Percentiles rank a stretch among this genome's conserved stretches.
Conservation (phyloP, 106 monocot genomes). For the Agapanthus africanus region DNA sequence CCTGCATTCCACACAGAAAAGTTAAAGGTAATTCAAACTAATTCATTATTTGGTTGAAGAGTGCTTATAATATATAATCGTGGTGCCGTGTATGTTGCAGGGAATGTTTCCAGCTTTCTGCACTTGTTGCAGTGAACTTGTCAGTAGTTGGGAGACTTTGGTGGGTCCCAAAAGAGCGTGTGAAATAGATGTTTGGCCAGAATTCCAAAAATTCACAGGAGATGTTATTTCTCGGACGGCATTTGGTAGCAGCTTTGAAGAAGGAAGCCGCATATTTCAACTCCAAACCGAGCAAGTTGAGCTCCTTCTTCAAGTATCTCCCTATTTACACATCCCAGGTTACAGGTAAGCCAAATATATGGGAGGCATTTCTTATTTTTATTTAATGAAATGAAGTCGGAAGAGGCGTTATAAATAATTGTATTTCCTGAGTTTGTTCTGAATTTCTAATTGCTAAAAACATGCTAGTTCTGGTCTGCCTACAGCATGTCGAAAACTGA, state of each 20-base stretch:
- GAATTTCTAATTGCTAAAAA: no score
- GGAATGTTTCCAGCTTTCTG: constrained; percentile 49
- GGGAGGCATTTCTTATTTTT: no score
- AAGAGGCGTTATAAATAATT: no score
- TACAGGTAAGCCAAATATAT: constrained; percentile 38
- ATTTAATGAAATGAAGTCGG: no score
- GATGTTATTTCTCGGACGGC: constrained; percentile 61
- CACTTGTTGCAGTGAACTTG: constrained; percentile 29
- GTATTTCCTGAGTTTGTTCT: no score
- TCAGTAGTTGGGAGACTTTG: constrained; percentile 37
- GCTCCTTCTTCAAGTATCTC: constrained; percentile 25
- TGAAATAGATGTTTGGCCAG: constrained; percentile 68
- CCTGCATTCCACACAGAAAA: constrained; percentile 83
- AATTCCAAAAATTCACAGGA: constrained; percentile 41
- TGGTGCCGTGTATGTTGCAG: no score
- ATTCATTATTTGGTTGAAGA: neutral
- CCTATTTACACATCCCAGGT: constrained; percentile 24
- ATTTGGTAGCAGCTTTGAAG: constrained; percentile 64
- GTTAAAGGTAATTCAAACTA: constrained; percentile 46
- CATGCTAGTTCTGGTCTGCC: neutral
- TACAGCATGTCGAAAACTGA: no score
- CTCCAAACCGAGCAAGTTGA: constrained; percentile 41
- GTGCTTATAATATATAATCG: neutral
- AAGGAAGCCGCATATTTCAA: constrained; percentile 60
- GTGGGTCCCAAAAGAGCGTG: constrained; percentile 10